A percentile compares a stretch with the other conserved stretches of the same genome.
Conservation (phyloP, 2,329 filamentous ascomycete genomes). For the Trichoderma koningii region DNA sequence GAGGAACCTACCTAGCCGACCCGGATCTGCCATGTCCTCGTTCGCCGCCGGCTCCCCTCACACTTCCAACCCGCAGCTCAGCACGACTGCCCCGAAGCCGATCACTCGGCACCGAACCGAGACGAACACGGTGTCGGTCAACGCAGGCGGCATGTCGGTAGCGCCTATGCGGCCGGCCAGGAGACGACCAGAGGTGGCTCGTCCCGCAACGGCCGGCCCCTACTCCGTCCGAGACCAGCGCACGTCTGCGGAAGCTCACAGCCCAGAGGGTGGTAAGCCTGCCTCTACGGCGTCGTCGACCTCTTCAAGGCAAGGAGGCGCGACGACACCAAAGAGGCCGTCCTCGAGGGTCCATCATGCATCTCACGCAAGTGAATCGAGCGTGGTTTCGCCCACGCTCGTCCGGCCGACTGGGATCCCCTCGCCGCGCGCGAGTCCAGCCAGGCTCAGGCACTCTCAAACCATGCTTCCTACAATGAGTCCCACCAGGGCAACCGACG, state of each 20-base stretch:
- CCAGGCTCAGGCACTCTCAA: conserved; percentile 42
- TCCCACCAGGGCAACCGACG: conserved; percentile 54
- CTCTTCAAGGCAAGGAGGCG: conserved; percentile 40
- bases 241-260: conserved; percentile 40
- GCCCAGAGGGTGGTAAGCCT: conserved; percentile 50
- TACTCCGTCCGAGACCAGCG: conserved; percentile 62
- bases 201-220: conserved; percentile 66
- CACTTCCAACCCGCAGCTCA: conserved; percentile 41
- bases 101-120: conserved; percentile 47
- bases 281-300: conserved; percentile 49
- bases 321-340: conserved; percentile 56
- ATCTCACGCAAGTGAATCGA: conserved; percentile 55
- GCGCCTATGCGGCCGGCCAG: conserved; percentile 64
- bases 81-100: conserved; percentile 37
- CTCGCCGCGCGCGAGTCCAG: conserved; percentile 48
- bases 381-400: conserved; percentile 47
- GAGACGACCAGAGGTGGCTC: conserved; percentile 59
- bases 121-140: conserved; percentile 45
- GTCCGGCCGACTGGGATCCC: conserved; percentile 26
- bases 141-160: conserved; percentile 61
- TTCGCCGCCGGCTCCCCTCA: conserved; percentile 50
- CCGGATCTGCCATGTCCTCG: conserved; percentile 65
- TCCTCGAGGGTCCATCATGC: conserved; percentile 50
- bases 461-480: conserved; percentile 41
- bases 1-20: conserved; percentile 55